Evolutionary conservation across 1,139 yeast genomes (phyloP).

Genomic region (Saccharomyces hybrid): DNA sequence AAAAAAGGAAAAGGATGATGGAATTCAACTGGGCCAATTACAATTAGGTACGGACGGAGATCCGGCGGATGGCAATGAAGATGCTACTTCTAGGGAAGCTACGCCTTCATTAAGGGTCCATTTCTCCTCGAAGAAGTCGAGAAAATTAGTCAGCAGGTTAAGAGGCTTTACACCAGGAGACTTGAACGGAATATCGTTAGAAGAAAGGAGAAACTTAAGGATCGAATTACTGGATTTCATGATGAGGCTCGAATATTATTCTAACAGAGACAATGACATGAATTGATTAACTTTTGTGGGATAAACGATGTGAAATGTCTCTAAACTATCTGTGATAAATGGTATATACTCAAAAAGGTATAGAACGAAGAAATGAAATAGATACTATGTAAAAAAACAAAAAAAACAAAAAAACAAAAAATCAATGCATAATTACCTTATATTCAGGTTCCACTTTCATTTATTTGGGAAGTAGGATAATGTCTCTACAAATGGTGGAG

Average conservation of each 20-base stretch:
- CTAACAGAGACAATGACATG: conserved; percentile 1
- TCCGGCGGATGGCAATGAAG: conserved; percentile 3
- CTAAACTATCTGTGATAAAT: neutral
- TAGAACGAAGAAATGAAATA: neutral
- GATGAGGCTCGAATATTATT: conserved; percentile 20
- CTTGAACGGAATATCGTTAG: conserved; percentile 13
- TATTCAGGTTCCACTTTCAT: neutral
- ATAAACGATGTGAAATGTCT: neutral
- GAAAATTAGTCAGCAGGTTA: conserved; percentile 17
- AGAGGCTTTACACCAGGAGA: conserved; percentile 15
- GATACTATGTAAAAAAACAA: neutral
- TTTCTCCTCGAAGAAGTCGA: conserved; percentile 20
- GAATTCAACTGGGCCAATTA: neutral
- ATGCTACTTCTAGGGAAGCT: conserved; percentile 6
- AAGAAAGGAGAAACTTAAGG: conserved; percentile 22
- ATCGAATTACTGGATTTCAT: conserved; percentile 23
- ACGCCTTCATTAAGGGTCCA: conserved; percentile 13
- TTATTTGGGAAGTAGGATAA: conserved; percentile 21
- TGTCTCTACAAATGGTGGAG: conserved; percentile 46
- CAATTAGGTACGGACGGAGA: neutral
- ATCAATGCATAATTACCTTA: neutral
- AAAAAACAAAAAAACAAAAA: neutral
- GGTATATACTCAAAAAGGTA: neutral
- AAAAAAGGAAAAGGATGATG: neutral
- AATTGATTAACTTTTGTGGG: neutral